These are phyloP conservation scores for Arthrobotrys megalospora DNA, from an alignment of 2,329 filamentous ascomycete species.

Conservation along the genomic window DNA sequence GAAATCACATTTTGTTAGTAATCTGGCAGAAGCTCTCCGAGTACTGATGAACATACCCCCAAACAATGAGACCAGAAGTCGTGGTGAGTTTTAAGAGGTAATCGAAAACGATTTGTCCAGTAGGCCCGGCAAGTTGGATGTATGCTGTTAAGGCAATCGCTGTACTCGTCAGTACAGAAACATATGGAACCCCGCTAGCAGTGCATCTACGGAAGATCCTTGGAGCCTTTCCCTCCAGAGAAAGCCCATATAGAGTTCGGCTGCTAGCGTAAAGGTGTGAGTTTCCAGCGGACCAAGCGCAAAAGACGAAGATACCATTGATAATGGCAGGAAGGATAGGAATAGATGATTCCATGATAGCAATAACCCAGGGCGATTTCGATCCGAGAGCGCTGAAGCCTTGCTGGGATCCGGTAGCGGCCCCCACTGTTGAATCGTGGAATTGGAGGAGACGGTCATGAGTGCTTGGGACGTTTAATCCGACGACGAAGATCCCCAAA, in stretches of 20 bases:
- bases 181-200: slow-evolving; percentile 73
- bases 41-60: slow-evolving; percentile 67
- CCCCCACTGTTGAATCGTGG: slow-evolving; percentile 59
- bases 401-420: slow-evolving; percentile 30
- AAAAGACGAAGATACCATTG: slow-evolving; percentile 82
- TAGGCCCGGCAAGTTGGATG: slow-evolving; percentile 72
- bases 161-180: slow-evolving; percentile 72
- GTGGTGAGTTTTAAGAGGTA: slow-evolving; percentile 77
- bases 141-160: slow-evolving; percentile 74
- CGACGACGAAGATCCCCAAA: slow-evolving; percentile 73
- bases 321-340: slow-evolving; percentile 79
- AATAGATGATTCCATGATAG: slow-evolving; percentile 78
- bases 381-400: slow-evolving; percentile 65
- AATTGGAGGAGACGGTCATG: slow-evolving; percentile 69
- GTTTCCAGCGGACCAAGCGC: slow-evolving; percentile 79
- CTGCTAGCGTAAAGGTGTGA: slow-evolving; percentile 76
- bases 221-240: slow-evolving; percentile 74
- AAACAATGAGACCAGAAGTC: slow-evolving; percentile 76
- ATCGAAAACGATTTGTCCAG: slow-evolving; percentile 76
- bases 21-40: slow-evolving; percentile 74
- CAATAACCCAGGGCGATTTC: slow-evolving; percentile 78
- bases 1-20: slow-evolving; percentile 67
- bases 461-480: slow-evolving; percentile 74
- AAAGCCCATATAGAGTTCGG: slow-evolving; percentile 74
- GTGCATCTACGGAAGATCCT: slow-evolving; percentile 73